Evolutionary conservation across 371 early-diverging fungal species (phyloP), one percentile per base, ranked within the genome.

Genomic region (Fennellomyces sp.): DNA sequence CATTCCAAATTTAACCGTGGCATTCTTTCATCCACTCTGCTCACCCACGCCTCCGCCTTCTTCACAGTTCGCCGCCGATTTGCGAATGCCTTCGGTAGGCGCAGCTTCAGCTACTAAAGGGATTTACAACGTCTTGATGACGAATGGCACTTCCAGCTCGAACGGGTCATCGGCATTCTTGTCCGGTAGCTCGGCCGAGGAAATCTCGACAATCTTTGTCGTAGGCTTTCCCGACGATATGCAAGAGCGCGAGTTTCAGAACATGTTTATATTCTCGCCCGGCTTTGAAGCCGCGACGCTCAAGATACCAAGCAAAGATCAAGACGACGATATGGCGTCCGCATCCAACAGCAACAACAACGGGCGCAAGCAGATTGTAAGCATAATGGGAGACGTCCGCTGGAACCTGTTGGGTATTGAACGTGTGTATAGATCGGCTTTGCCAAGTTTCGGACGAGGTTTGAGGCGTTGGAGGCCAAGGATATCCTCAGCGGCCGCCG

Each of bases 191-290:
- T 30, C 31, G 2, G 51, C 31, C 29, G 86, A 86, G 63, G 86
- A 86, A 65, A 82, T 97, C 57, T 90, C 94, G 21, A 95, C 96
- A 39, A 94, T 97, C 63, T 97, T 96, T 82, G 95, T 97, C 3
- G 94, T 95, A 30, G 97, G 97, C 15, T 94, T 97, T 61, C 97
- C 97, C 36, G 94, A 95, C 39, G 96, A 97, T 70, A 93, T 96
- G 89, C 86, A 83, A 65, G 97, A 97, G 69, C 81, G 97, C 56
- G 97, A 97, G 77, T 95, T 97, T 66, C 94, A 94, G 60, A 95
- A 94, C 79, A 94, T 95, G 95, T 97, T 97, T 73, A 90, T 88
- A 28, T 96, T 97, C 67, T 90, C 88, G 5, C 85, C 91, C 8
- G 97, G 96, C n/a, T 97, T 95, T 63, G 96, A 95, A 69, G 95